A percentile compares a stretch with the other conserved stretches of the same genome.
These are phyloP conservation scores for Dorcoceras hygrometricum DNA, from an alignment of 257 asterid genomes.

Conservation along the genomic window DNA sequence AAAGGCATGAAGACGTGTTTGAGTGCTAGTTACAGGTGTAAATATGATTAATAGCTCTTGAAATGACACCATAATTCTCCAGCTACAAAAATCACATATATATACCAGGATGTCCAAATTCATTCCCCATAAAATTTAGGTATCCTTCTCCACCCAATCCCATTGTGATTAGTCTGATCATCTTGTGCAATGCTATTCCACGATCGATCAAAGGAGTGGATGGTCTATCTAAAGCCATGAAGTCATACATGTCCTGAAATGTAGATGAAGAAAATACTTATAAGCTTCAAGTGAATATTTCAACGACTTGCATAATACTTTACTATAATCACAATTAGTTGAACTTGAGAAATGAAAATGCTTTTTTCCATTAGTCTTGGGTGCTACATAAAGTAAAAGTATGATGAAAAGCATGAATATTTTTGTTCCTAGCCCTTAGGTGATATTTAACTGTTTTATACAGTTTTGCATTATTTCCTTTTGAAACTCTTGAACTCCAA, in stretches of 20 bases:
- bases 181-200: conserved; percentile 97
- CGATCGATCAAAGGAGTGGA: conserved; percentile 90
- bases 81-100: conserved; percentile 15
- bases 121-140: conserved; percentile 99
- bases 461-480: background rate
- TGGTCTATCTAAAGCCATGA: conserved; percentile 95
- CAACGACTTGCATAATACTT: background rate
- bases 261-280: conserved; percentile 20
- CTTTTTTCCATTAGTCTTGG: no score
- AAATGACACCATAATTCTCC: background rate
- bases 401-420: no score
- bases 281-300: background rate
- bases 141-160: conserved; percentile 99
- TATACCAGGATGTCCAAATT: conserved; percentile 99
- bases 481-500: background rate
- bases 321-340: background rate
- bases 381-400: background rate
- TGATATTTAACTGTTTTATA: background rate
- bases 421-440: background rate
- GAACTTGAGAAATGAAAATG: background rate
- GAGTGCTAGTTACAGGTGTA: background rate
- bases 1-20: background rate
- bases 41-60: conserved; percentile 3
- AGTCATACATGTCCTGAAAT: conserved; percentile 96
- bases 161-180: conserved; percentile 96